Base-by-base conservation (phyloP, 495 filamentous ascomycete species). In the Aspergillus funiculosus region DNA sequence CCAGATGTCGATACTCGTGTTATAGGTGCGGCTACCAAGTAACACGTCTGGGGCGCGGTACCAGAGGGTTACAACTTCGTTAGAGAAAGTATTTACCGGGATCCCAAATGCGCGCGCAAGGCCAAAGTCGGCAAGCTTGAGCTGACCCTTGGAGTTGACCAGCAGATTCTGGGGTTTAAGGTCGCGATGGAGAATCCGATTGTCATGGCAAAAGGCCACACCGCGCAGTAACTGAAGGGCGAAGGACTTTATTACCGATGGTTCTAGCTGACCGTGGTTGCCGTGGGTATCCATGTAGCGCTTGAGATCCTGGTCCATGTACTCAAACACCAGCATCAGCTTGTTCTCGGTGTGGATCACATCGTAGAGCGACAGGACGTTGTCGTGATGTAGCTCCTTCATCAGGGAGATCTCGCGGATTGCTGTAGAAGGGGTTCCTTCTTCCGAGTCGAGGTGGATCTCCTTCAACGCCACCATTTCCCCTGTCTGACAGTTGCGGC, bases 261-360 rank as follows among this genome's bases (percentile, higher is more conserved):
- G 83, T 56, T 89, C 84, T 18, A 96, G 72, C 17, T 85, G 83
- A 20, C 90, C 89, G 46, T 85, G 76, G 36, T 90, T 83, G 50
- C 87, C 86, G 26, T 83, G 76, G 10, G 80, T 82, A 53, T 98
- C 92, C 92, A 97, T 97, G 67, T 95, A 97, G 61, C 89, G 89
- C 75, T 98, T 97, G 13, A 98, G 72, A 57, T 98, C 92, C 53
- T 89, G 81, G 65, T 98, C 92, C 83, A 98, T 94, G 65, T 83
- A 96, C 67, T 98, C 92, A 55, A 96, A 95, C 6, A 98, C 92
- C 22, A 98, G 82, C 88, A 97, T 96, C 30, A 98, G 79, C 62
- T 98, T 98, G 72, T 96, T 95, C 68, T 98, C 92, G 49, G 92
- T 95, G 63, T 98, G 92, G 56, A 98, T 95, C 31, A 98, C 94